Base-by-base conservation (phyloP, 495 filamentous ascomycete genomes). In the Peziza echinospora region DNA sequence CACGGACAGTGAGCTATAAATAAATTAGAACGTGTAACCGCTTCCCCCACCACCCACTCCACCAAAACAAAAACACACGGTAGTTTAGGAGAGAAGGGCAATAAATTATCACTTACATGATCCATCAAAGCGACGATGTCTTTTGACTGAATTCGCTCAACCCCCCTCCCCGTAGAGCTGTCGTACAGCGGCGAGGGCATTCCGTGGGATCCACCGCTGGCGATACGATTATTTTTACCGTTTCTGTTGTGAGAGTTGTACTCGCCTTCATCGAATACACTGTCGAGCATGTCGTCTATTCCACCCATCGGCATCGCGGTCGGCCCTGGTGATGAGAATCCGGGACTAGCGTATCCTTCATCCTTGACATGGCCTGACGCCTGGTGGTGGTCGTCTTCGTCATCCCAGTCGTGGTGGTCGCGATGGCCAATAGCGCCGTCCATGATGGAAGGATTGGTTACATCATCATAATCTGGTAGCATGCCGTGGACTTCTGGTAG, bases 61-160 rank as follows among this genome's bases (percentile, higher is more conserved):
- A n/a, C n/a, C n/a, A n/a, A n/a, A n/a, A n/a, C n/a, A 3, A 7
- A 37, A 37, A 37, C 19, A 37, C 13, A 37, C 19, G 19, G 30
- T 37, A 37, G 13, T 17, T 58, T 49, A 48, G 48, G 9, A n/a
- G n/a, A 17, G 24, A 41, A 19, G 40, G 41, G 7, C 46, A 30
- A 0, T 17, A 21, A 17, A 39, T 30, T 43, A 26, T 39, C 26
- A 66, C 76, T 72, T 68, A 81, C 77, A 61, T 92, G 89, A 58
- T 99, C 86, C 89, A 99, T 96, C 22, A 99, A 66, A 34, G 89
- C 85, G 51, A 96, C 78, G 54, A 99, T 91, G 59, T 99, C 91
- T 63, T 93, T 87, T 5, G 84, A 93, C 61, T 99, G 78, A 48
- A 99, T 99, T 30, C 77, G 70, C 50, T 96, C 86, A 49, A 93